These are phyloP conservation scores for Penicillium bovifimosum DNA, from an alignment of 495 filamentous ascomycete species.

Conservation along the genomic window DNA sequence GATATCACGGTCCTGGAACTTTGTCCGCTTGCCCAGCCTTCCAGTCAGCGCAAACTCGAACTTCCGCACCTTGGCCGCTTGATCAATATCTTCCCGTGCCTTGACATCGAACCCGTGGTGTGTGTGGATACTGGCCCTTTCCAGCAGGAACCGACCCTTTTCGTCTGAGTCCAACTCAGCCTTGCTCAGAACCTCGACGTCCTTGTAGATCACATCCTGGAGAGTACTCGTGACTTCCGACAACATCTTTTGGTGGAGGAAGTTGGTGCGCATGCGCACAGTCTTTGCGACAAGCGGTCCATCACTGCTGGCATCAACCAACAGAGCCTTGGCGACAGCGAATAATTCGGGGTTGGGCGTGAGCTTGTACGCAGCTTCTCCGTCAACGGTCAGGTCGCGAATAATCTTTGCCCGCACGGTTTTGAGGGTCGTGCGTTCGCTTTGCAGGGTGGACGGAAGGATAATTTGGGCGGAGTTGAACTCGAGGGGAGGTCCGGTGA, in stretches of 20 bases:
- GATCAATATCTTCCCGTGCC: slow-evolving; percentile 63
- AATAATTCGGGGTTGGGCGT: slow-evolving; percentile 81
- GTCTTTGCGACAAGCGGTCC: slow-evolving; percentile 36
- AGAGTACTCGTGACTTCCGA: slow-evolving; percentile 66
- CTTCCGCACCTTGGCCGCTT: slow-evolving; percentile 55
- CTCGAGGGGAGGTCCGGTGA: slow-evolving; percentile 76
- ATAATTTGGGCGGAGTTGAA: slow-evolving; percentile 50
- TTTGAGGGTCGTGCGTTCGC: slow-evolving; percentile 23
- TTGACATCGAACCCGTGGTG: slow-evolving; percentile 76
- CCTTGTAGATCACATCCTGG: slow-evolving; percentile 52
- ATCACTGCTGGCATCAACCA: slow-evolving; percentile 27
- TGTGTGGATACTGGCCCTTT: slow-evolving; percentile 77
- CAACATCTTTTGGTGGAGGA: slow-evolving; percentile 84
- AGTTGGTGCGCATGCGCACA: slow-evolving; percentile 62
- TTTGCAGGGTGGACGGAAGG: slow-evolving; percentile 43
- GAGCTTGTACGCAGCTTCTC: slow-evolving; percentile 77
- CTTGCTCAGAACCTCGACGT: slow-evolving; percentile 39
- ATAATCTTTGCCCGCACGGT: slow-evolving; percentile 51
- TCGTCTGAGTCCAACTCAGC: slow-evolving; percentile 39
- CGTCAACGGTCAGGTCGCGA: slow-evolving; percentile 67
- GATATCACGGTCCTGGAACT: slow-evolving; percentile 81
- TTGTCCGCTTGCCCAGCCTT: slow-evolving; percentile 82
- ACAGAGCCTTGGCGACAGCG: slow-evolving; percentile 58
- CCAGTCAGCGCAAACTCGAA: slow-evolving; percentile 86
- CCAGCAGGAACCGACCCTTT: slow-evolving; percentile 63